Evolutionary conservation across 345 rosid species (phyloP).

Genomic region (Stellera chamaejasme): DNA sequence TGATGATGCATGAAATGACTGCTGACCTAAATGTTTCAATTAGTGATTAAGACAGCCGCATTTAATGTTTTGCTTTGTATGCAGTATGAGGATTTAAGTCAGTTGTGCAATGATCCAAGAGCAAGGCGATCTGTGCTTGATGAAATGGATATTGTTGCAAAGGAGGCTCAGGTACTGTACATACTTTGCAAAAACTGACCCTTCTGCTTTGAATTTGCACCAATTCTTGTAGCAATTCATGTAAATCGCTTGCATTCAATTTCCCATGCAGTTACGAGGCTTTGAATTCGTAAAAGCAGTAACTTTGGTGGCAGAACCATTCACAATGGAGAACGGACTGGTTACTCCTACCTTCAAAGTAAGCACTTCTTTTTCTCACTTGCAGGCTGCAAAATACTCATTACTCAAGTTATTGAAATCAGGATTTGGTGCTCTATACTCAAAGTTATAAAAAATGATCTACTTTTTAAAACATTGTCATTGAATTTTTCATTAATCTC

Average conservation of each 20-base stretch:
- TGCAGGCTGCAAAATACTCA: too few species aligned
- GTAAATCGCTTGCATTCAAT: background rate
- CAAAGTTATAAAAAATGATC: too few species aligned
- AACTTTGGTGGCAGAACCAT: conserved; percentile 71
- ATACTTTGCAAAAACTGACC: too few species aligned
- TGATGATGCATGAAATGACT: too few species aligned
- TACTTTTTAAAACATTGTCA: too few species aligned
- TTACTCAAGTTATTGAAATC: too few species aligned
- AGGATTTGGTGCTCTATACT: too few species aligned
- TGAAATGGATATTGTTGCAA: conserved; percentile 64
- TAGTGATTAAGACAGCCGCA: background rate
- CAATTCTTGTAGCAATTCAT: too few species aligned
- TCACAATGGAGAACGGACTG: conserved; percentile 70
- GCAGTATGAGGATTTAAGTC: conserved; percentile 55
- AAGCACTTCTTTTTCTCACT: conserved; percentile 8
- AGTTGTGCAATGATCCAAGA: conserved; percentile 58
- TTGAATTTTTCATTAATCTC: too few species aligned
- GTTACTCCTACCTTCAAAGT: conserved; percentile 91
- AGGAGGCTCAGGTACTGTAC: conserved; percentile 54
- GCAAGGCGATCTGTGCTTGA: conserved; percentile 56
- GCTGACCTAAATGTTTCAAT: background rate
- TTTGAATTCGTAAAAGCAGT: conserved; percentile 77
- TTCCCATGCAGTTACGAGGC: conserved; percentile 48
- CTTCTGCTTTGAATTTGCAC: background rate
- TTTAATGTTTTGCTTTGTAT: conserved; percentile 2